These are phyloP conservation scores for Arbutus unedo DNA, from an alignment of 148 eudicot species.

Conservation along the genomic window DNA sequence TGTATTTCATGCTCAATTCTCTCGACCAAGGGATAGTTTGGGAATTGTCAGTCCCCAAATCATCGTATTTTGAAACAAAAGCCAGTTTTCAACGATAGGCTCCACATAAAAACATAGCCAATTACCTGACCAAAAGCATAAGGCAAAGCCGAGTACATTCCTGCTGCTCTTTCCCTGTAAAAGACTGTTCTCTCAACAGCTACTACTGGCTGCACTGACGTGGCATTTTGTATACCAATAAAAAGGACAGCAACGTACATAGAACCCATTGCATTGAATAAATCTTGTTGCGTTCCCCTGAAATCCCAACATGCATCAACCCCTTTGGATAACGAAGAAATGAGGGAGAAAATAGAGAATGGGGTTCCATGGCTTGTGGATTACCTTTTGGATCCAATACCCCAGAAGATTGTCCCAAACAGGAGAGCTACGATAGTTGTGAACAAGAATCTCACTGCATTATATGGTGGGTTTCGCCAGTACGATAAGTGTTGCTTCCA, in stretches of 20 bases:
- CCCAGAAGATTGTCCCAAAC: conserved; percentile 64
- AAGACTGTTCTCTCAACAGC: conserved; percentile 64
- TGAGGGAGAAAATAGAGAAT: not conserved
- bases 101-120: not conserved
- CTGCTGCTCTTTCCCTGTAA: conserved; percentile 68
- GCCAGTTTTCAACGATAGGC: not conserved
- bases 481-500: conserved; percentile 64
- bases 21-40: too few relatives aligned
- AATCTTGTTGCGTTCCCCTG: conserved; percentile 37
- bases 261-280: conserved; percentile 68
- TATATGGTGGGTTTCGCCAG: conserved; percentile 61
- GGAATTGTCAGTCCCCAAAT: too few relatives aligned
- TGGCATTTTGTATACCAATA: conserved; percentile 48
- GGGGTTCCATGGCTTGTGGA: not conserved
- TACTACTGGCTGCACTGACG: conserved; percentile 62
- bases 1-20: too few relatives aligned
- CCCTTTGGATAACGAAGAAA: not conserved
- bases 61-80: not conserved
- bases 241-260: conserved; percentile 53
- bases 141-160: conserved; percentile 70
- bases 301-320: not conserved
- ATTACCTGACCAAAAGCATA: conserved; percentile 67
- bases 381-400: conserved; percentile 44
- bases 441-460: conserved; percentile 51
- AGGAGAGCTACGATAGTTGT: conserved; percentile 43